Base-by-base conservation (phyloP, 805 yeast species). In the Blastobotrys robertii region DNA sequence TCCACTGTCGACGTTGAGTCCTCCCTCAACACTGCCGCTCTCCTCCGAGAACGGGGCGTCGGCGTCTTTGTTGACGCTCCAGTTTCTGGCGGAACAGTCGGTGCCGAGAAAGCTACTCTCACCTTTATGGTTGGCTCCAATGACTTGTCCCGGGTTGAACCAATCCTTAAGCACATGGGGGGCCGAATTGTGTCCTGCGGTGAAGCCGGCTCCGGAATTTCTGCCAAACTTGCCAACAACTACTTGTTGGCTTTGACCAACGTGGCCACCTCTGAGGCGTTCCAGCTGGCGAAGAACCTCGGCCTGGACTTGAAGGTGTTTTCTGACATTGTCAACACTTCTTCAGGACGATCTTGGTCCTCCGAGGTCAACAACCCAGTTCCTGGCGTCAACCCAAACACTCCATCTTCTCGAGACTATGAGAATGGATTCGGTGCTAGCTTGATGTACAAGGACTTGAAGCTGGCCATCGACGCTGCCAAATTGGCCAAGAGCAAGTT, bases 271-370 rank as follows among this genome's bases (percentile, higher is more conserved):
- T 70, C 75, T 8, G 79, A 73, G 51, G 73, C 76, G 7, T 72
- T 73, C 62, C 74, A 70, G 45, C 60, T 74, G 46, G 79, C 79
- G 16, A 63, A 63, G 44, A 59, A 72, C 10, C 66, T 71, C 44
- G 73, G 74, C 5, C 65, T 74, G 44, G 67, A 74, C 53, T 58
- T 71, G 54, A 55, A 66, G 34, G 58, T 62, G 44, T 72, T 72
- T 51, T 71, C 76, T 25, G 67, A 70, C 39, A 62, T 73, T 43
- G 74, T 74, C 12, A 59, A 74, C 29, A 73, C 70, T 3, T 70
- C 76, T 9, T 68, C 77, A 5, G 79, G 78, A 12, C 67, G 72
- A 51, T 61, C 72, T 3, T 73, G 79, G 79, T 73, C 77, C 10
- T 62, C 73, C 3, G 74, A 68, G 28, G 75, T 70, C 52, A 73